Percentiles rank a stretch among this genome's conserved stretches.
Conservation (phyloP, 441 rosid species). For the Populus trichocarpa region DNA sequence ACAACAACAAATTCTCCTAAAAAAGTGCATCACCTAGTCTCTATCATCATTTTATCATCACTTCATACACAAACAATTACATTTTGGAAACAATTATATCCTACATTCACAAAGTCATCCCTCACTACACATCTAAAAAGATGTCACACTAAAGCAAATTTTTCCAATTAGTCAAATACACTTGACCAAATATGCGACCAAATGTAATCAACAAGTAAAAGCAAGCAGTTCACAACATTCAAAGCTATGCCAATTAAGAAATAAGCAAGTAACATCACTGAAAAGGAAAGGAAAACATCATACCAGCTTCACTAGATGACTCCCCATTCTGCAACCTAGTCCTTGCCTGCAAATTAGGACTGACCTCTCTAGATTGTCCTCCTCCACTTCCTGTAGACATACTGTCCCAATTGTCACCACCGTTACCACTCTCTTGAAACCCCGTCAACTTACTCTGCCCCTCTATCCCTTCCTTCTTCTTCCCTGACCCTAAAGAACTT, state of each 20-base stretch:
- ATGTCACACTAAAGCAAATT: background rate
- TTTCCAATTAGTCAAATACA: background rate
- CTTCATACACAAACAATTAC: background rate
- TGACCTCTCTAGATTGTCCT: constrained; percentile 44
- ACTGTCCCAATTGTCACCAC: constrained; percentile 41
- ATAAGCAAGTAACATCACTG: background rate
- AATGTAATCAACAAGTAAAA: background rate
- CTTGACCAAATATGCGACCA: background rate
- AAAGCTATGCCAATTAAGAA: background rate
- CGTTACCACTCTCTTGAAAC: constrained; percentile 34
- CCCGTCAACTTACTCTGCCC: constrained; percentile 35
- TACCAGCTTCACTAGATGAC: constrained; percentile 73
- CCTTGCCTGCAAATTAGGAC: constrained; percentile 53
- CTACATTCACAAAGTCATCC: background rate
- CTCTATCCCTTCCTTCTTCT: constrained; percentile 53
- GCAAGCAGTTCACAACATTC: background rate
- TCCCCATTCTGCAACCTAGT: constrained; percentile 58
- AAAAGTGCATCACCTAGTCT: background rate
- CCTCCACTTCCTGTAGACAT: constrained; percentile 44
- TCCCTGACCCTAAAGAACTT: constrained; percentile 18
- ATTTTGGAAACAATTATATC: background rate
- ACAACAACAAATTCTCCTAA: background rate
- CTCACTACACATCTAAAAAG: background rate
- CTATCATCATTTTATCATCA: background rate
- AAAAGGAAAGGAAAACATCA: background rate